Evolutionary conservation across 2,329 filamentous ascomycete genomes (phyloP), one percentile per base, ranked within the genome.

Genomic region (Fusarium annulatum): DNA sequence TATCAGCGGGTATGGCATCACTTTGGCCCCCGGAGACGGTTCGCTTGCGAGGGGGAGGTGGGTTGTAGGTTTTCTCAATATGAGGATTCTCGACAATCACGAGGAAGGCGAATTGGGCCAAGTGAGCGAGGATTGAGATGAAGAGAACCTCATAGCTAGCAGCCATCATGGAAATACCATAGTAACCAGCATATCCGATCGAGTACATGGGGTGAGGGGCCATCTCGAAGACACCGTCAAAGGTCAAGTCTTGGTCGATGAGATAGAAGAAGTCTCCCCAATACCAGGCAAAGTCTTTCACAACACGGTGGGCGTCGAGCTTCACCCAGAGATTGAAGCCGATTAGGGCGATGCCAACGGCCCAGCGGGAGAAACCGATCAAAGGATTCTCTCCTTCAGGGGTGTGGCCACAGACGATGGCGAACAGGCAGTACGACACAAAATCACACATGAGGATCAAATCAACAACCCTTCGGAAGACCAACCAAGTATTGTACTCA

Each of bases 231-330:
- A 99, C 96, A 64, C 96, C 96, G 80, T 99, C 96, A 82, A 99
- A 99, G 56, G 95, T 98, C 81, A 99, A 87, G 80, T 97, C 94
- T 84, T 98, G 95, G 83, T 99, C 96, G 82, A 99, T 94, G 79
- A 99, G 91, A 84, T 95, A 99, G 87, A 98, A 99, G 85, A 98
- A 98, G 83, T 99, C 96, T 70, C 96, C 96, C 96, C 96, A 99
- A 84, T 98, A 99, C 96, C 96, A 99, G 34, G 96, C 96, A 85
- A 95, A 99, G 84, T 99, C 96, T 84, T 98, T 98, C 80, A 99
- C 96, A 56, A 99, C 96, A 69, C 96, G 90, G 83, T 99, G 96
- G 26, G 96, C 96, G 83, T 99, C 96, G 71, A 99, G 88, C 85
- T 99, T 99, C 73, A 99, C 96, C 95, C 96, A 98, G 28, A 98